A percentile compares a stretch with the other conserved stretches of the same genome.
These are phyloP conservation scores for Fraxinus sp. DNA, from an alignment of 305 asterid genomes.

Conservation along the genomic window DNA sequence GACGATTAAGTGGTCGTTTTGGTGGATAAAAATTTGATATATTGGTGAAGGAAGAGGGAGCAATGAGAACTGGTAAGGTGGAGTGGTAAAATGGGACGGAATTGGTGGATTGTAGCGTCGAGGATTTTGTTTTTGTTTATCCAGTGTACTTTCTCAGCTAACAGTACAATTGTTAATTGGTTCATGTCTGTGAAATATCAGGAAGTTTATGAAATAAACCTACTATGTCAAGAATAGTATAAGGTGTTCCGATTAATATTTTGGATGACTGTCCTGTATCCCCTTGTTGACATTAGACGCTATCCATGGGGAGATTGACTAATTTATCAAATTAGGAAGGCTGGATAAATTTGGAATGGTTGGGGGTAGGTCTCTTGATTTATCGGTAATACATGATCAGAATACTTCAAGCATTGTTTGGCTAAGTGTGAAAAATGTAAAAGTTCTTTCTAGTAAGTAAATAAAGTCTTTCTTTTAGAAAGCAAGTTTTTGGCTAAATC, in stretches of 20 bases:
- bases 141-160: not conserved
- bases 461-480: not conserved
- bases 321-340: not conserved
- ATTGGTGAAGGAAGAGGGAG: not conserved
- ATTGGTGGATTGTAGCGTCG: not conserved
- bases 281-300: not conserved
- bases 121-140: not conserved
- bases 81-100: not conserved
- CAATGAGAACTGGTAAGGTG: not conserved
- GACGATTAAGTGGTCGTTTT: not conserved
- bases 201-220: not conserved
- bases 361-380: not conserved
- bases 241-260: not conserved
- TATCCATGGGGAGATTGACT: not conserved
- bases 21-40: not conserved
- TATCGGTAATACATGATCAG: not conserved
- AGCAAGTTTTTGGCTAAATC: not conserved
- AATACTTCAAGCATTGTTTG: not conserved
- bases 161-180: too few species aligned
- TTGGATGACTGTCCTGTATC: not conserved
- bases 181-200: not conserved
- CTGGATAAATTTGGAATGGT: not conserved
- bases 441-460: not conserved
- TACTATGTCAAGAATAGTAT: not conserved
- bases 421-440: not conserved